Evolutionary conservation across 345 rosid genomes (phyloP).

Genomic region (Diplotaxis tenuifolia): DNA sequence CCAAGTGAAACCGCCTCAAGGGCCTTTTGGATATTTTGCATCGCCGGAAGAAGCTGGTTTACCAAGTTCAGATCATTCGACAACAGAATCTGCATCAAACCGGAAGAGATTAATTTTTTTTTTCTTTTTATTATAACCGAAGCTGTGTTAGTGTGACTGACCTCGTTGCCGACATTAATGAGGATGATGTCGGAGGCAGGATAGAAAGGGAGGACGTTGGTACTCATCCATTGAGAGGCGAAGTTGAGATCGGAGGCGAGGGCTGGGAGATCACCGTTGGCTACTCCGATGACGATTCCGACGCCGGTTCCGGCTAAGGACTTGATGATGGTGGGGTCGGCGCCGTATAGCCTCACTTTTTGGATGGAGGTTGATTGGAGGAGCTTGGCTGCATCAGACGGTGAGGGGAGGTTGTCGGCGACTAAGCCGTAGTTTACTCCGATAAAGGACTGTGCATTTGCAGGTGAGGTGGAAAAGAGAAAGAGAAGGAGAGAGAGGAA

Average conservation of each 20-base stretch:
- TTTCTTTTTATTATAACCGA: too few relatives aligned
- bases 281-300: slow-evolving; percentile 66
- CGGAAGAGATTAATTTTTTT: background rate
- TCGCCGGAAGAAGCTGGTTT: slow-evolving; percentile 76
- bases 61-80: slow-evolving; percentile 61
- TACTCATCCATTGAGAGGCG: slow-evolving; percentile 65
- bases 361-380: slow-evolving; percentile 69
- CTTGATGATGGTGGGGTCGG: slow-evolving; percentile 64
- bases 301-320: slow-evolving; percentile 77
- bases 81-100: slow-evolving; percentile 46
- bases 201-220: slow-evolving; percentile 66
- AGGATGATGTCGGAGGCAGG: slow-evolving; percentile 74
- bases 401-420: slow-evolving; percentile 83
- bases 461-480: background rate
- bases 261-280: slow-evolving; percentile 66
- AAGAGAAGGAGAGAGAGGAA: background rate
- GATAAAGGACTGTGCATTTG: slow-evolving; percentile 60
- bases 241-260: slow-evolving; percentile 63
- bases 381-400: slow-evolving; percentile 70
- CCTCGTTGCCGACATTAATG: slow-evolving; percentile 73
- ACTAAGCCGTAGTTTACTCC: slow-evolving; percentile 84
- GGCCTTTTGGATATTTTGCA: slow-evolving; percentile 70
- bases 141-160: too few relatives aligned
- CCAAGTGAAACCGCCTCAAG: slow-evolving; percentile 58
- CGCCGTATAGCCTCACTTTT: slow-evolving; percentile 70